Evolutionary conservation across 805 yeast species (phyloP), one percentile per base, ranked within the genome.

Genomic region (Candida odintsovae): DNA sequence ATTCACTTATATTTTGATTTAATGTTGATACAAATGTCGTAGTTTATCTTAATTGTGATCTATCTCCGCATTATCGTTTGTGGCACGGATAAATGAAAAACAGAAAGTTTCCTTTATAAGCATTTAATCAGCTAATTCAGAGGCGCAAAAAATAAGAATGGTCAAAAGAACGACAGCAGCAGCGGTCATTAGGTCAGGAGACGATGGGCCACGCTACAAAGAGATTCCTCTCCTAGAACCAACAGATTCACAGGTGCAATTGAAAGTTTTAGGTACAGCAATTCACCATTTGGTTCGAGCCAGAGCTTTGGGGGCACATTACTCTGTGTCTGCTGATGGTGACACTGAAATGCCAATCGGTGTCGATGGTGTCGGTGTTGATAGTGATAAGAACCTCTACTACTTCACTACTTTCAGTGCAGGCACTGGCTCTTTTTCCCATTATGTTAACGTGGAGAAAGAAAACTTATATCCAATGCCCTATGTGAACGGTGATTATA

Each of bases 351-450:
- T 10, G 8, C 39, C 3, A 12, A 36, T 36, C 4, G 39, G 39
- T 19, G 39, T 36, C 9, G 39, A 36, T 20, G 39, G 39, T 19
- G 39, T 36, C 3, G 39, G 39, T 20, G 16, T 13, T 19, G 39
- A 36, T 11, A 5, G 9, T n/a, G 9, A 10, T 11, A 16, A 16
- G 7, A 20, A 20, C 23, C 10, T 36, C 8, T 19, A 20, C 20
- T 49, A 42, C 10, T 49, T 46, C 40, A 36, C 43, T 10, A n/a
- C 46, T 1, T 43, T 49, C 21, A 38, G 22, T 2, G 15, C 47
- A 9, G 41, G 40, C 12, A 21, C 31, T 8, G 51, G 51, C 3
- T 49, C 51, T 2, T 49, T 49, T 19, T 19, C 26, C 8, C 45
- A 49, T 12, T 36, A 20, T 6, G 41, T 46, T 8, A 46, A 39